Percentiles rank a stretch among this genome's conserved stretches.
These are phyloP conservation scores for Trematosphaeria pertusa DNA, from an alignment of 2,329 filamentous ascomycete genomes.

Conservation along the genomic window DNA sequence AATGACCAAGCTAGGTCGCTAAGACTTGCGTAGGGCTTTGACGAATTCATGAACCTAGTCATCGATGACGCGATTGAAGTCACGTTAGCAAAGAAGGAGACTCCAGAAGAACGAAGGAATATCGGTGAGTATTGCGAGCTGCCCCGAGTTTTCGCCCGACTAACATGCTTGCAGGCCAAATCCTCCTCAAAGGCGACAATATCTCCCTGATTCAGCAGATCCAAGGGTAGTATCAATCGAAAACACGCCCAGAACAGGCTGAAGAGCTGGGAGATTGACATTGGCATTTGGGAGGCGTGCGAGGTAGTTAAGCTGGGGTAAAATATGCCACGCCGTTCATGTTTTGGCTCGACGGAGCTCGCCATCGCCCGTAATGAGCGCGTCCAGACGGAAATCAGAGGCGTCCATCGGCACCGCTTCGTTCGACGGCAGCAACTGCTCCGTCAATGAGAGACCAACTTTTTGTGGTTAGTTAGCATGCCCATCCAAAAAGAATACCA, in stretches of 20 bases:
- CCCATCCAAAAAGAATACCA: constrained; percentile 31
- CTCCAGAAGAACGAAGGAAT: constrained; percentile 76
- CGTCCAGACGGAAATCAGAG: constrained; percentile 82
- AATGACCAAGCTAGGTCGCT: constrained; percentile 14
- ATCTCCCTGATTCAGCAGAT: constrained; percentile 74
- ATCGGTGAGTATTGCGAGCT: constrained; percentile 66
- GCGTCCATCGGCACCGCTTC: constrained; percentile 75
- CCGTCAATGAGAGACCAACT: constrained; percentile 83
- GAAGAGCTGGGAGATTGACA: too few species aligned
- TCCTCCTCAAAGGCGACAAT: constrained; percentile 87
- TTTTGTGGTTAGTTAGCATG: constrained; percentile 46
- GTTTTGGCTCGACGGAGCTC: constrained; percentile 44
- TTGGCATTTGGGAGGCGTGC: too few species aligned
- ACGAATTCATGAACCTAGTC: constrained; percentile 99
- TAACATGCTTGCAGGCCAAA: constrained; percentile 67
- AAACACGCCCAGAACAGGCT: too few species aligned
- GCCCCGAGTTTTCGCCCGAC: constrained; percentile 2
- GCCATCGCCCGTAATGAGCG: constrained; percentile 76
- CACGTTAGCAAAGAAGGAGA: constrained; percentile 79
- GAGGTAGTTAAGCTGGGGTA: too few species aligned
- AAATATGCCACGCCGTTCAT: too few species aligned
- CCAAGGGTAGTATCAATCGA: too few species aligned
- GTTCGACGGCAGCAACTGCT: constrained; percentile 76
- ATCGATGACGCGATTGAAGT: constrained; percentile 96
- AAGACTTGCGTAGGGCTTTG: constrained; percentile 75